Evolutionary conservation across 257 asterid species (phyloP).

Genomic region (Solanum megistacrolobum): DNA sequence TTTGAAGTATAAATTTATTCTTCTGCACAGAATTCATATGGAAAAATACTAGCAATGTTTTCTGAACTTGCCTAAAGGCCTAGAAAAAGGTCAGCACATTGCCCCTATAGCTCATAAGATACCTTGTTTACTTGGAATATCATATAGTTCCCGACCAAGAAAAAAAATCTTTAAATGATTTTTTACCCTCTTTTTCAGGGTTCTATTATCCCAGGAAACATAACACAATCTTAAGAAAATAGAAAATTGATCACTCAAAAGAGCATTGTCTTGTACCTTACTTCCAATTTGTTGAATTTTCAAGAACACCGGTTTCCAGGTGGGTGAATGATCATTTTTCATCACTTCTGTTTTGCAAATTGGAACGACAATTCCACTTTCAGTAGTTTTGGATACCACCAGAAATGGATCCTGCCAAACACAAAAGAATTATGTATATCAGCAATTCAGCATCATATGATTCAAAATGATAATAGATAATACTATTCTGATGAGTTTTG

Average conservation of each 20-base stretch:
- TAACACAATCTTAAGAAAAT: background rate
- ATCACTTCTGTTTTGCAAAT: conserved; percentile 95
- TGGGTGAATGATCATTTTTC: conserved; percentile 71
- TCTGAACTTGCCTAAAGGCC: background rate
- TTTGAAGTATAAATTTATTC: background rate
- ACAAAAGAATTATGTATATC: conserved; percentile 11
- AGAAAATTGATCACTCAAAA: background rate
- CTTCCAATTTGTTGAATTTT: conserved; percentile 92
- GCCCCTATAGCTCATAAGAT: background rate
- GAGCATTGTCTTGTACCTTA: conserved; percentile 48
- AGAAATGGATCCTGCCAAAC: conserved; percentile 89
- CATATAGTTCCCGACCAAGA: background rate
- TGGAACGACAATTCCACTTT: conserved; percentile 61
- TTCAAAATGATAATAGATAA: conserved; percentile 2
- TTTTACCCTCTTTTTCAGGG: background rate
- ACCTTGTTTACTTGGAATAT: background rate
- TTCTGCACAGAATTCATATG: background rate
- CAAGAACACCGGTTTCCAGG: conserved; percentile 67
- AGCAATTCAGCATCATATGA: conserved; percentile 11
- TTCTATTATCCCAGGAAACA: background rate
- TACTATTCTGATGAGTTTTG: conserved; percentile 1
- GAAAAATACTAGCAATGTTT: background rate
- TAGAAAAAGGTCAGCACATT: background rate
- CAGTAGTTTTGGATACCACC: conserved; percentile 66
- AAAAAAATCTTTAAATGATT: background rate